Percentiles rank a stretch among this genome's conserved stretches.
These are phyloP conservation scores for Teunomyces aglyptinius DNA, from an alignment of 805 yeast genomes.

Conservation along the genomic window DNA sequence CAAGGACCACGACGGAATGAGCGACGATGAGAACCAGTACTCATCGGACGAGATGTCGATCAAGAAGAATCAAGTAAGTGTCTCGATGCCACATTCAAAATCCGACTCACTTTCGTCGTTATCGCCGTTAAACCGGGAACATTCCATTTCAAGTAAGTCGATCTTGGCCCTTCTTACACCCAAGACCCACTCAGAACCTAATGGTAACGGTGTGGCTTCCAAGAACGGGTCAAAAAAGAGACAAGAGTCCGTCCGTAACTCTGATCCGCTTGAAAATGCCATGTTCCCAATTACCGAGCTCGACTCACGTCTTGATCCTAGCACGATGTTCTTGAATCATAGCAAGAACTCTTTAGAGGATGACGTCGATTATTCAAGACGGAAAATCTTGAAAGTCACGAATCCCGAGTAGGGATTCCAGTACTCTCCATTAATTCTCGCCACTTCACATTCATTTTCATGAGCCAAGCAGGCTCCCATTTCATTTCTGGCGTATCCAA, in stretches of 20 bases:
- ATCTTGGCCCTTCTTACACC: conserved; percentile 25
- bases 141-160: conserved; percentile 30
- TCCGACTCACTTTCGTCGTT: conserved; percentile 7
- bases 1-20: conserved; percentile 22
- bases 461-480: neutral
- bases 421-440: neutral
- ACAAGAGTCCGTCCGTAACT: conserved; percentile 4
- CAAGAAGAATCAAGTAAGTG: conserved; percentile 13
- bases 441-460: neutral
- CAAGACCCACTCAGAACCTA: conserved; percentile 11
- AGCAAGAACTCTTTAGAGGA: conserved; percentile 49
- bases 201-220: conserved; percentile 8
- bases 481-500: neutral
- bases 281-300: conserved; percentile 20
- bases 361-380: conserved; percentile 55
- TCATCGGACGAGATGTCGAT: conserved; percentile 31
- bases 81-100: conserved; percentile 9
- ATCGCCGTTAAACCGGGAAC: conserved; percentile 26
- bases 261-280: conserved; percentile 8
- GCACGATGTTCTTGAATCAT: conserved; percentile 43
- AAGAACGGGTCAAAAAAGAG: conserved; percentile 10
- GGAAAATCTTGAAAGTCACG: conserved; percentile 50
- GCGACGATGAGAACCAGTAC: conserved; percentile 40
- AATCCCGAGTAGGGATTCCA: conserved; percentile 28
- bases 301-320: conserved; percentile 63